Evolutionary conservation across 2,329 filamentous ascomycete genomes (phyloP), one percentile per base, ranked within the genome.

Genomic region (Colletotrichum noveboracense): DNA sequence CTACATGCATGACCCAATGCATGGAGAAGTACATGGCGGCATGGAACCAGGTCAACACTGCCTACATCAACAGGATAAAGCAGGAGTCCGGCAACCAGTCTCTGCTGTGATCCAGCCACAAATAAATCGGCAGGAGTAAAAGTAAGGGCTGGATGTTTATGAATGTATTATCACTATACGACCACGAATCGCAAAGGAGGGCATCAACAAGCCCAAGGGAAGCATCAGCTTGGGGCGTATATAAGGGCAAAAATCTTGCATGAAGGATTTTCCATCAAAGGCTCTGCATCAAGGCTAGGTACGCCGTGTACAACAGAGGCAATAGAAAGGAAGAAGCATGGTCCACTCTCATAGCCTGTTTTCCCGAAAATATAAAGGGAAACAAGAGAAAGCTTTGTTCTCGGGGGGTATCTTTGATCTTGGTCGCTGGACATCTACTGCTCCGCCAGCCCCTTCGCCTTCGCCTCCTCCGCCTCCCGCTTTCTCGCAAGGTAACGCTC

Each of bases 1-100:
- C 92, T 82, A 88, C 90, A 26, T 96, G 94, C 87, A 89, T 94
- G 81, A 94, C 90, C 24, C 88, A 90, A 76, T 96, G 94, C 88
- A 94, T 96, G 91, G 94, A 96, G 81, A 96, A 96, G 85, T 96
- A 96, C 88, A 95, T 96, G 89, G 87, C 89, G 36, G 90, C 94
- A 13, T 96, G 94, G 94, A 96, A 96, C 86, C 87, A 90, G 77
- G 92, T 95, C 81, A 94, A 93, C 86, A 85, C 88, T 64, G 89
- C 92, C 55, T 95, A 95, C 83, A 91, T 95, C 81, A 85, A 85
- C 77, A 89, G 91, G 79, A 84, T 92, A 85, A 91, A 93, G 84
- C 88, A 89, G 78, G 92, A 93, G 86, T 86, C 86, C 71, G 80
- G 78, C 72, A 84, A 83, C 78, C 76, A 58, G 43, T 73, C 28